Percentiles rank a stretch among this genome's conserved stretches.
Evolutionary conservation across 176 grass and related monocot species (phyloP).

Genomic region (Lolium rigidum): DNA sequence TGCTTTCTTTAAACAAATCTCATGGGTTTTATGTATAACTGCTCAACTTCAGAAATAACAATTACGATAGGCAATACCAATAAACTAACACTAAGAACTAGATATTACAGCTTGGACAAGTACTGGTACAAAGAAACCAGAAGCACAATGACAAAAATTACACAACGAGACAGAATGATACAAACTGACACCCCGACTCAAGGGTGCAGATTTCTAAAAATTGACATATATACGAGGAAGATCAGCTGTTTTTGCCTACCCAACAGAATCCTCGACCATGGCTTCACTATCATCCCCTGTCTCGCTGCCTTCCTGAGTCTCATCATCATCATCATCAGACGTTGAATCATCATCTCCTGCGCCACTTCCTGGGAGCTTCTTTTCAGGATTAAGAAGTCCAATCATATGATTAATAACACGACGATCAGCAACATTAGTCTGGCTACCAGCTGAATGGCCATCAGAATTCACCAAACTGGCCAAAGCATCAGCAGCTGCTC

Average conservation of each 20-base stretch:
- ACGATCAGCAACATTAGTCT: constrained; percentile 55
- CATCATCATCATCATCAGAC: constrained; percentile 55
- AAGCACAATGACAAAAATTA: neutral
- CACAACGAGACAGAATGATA: constrained; percentile 21
- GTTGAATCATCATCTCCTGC: constrained; percentile 42
- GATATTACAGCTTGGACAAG: constrained; percentile 31
- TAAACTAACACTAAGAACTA: neutral
- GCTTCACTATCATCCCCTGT: constrained; percentile 46
- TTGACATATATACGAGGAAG: constrained; percentile 40
- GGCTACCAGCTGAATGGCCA: constrained; percentile 65
- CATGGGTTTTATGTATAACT: neutral
- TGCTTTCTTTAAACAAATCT: neutral
- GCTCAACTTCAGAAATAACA: neutral
- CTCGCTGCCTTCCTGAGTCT: constrained; percentile 64
- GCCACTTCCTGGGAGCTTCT: constrained; percentile 44
- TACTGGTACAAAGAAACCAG: neutral
- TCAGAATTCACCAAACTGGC: constrained; percentile 57
- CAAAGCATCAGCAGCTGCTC: constrained; percentile 49
- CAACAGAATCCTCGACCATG: constrained; percentile 70
- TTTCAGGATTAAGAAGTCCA: constrained; percentile 68
- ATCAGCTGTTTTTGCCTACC: constrained; percentile 32
- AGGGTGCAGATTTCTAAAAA: neutral
- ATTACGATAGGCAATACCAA: neutral
- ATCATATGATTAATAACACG: constrained; percentile 72
- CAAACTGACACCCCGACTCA: neutral